Percentiles rank a stretch among this genome's conserved stretches.
phyloP scores from a whole-genome alignment of 306 rosid genomes.

The Vicia villosa region DNA sequence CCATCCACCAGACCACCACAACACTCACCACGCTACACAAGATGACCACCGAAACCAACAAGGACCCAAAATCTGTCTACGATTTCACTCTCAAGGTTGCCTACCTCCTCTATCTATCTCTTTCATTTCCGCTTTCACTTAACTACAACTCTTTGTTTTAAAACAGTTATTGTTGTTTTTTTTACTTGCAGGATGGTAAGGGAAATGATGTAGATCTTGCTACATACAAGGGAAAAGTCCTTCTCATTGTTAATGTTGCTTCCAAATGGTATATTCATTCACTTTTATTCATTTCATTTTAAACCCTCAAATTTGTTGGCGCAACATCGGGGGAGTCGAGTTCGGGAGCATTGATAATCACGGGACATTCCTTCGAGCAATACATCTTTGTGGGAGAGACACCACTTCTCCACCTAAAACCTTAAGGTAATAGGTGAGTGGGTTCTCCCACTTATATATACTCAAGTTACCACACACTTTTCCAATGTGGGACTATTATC shows the following conservation, averaged over 20 bases:
- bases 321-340: too few relatives aligned
- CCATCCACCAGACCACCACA: background rate
- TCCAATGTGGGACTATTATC: too few relatives aligned
- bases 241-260: constrained; percentile 86
- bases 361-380: too few relatives aligned
- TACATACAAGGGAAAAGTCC: constrained; percentile 70
- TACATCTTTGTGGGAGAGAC: too few relatives aligned
- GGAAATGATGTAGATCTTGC: constrained; percentile 68
- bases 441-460: too few relatives aligned
- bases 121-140: background rate
- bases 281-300: background rate
- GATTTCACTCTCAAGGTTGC: constrained; percentile 59
- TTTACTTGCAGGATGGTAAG: constrained; percentile 61
- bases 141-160: background rate
- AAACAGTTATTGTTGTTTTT: background rate
- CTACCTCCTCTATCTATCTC: background rate
- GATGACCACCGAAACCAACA: constrained; percentile 41
- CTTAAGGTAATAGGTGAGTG: too few relatives aligned
- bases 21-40: background rate
- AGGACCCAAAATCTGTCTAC: constrained; percentile 44
- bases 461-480: too few relatives aligned
- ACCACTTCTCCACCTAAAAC: too few relatives aligned
- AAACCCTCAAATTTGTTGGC: background rate
- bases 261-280: constrained; percentile 67
- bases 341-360: too few relatives aligned